These are phyloP conservation scores for Gossypium anomalum DNA, from an alignment of 345 rosid species.

Conservation along the genomic window DNA sequence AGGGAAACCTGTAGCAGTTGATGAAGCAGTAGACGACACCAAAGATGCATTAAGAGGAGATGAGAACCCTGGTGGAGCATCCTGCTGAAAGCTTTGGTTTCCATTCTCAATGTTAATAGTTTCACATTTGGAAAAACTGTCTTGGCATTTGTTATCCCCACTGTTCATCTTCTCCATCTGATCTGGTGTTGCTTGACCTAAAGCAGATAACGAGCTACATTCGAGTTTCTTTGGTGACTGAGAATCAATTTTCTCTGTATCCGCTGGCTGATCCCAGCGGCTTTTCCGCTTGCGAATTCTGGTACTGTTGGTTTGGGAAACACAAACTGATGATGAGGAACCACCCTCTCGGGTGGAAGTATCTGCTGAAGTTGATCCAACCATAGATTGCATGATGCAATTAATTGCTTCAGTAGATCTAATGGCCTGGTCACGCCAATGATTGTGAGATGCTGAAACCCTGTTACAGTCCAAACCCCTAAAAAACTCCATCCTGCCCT, in stretches of 20 bases:
- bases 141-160: conserved; percentile 20
- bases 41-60: conserved; percentile 33
- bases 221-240: conserved; percentile 21
- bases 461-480: conserved; percentile 42
- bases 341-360: conserved; percentile 37
- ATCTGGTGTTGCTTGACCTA: conserved; percentile 16
- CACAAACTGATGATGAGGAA: conserved; percentile 34
- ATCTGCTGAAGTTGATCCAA: conserved; percentile 33
- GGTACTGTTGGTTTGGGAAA: conserved; percentile 28
- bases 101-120: conserved; percentile 22
- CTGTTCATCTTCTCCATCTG: conserved; percentile 20
- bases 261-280: conserved; percentile 93
- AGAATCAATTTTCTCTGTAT: conserved; percentile 30
- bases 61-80: conserved; percentile 90
- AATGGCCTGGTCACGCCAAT: conserved; percentile 42
- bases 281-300: conserved; percentile 84
- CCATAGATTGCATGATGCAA: conserved; percentile 27
- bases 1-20: conserved; percentile 25
- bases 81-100: conserved; percentile 41
- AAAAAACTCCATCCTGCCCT: conserved; percentile 44
- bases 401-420: conserved; percentile 52
- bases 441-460: conserved; percentile 42
- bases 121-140: conserved; percentile 22
- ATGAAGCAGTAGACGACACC: conserved; percentile 32
- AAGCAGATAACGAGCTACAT: conserved; percentile 15